Evolutionary conservation across 2,329 filamentous ascomycete genomes (phyloP).

Genomic region (Cercospora zeae-maydis): DNA sequence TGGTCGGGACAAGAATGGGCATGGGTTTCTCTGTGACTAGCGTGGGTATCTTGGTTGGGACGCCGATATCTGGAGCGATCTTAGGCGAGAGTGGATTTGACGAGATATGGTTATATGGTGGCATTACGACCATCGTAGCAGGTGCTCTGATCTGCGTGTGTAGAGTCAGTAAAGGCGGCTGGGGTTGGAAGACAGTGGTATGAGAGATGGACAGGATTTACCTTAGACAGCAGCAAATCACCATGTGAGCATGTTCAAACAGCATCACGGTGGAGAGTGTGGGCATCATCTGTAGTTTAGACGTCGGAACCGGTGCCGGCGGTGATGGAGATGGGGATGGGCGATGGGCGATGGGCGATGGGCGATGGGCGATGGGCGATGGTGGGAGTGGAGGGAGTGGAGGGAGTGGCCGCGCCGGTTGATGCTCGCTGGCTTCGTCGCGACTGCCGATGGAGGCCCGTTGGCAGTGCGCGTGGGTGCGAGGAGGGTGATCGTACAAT

Average conservation of each 20-base stretch:
- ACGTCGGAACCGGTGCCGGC: no score
- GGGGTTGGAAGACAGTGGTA: conserved; percentile 22
- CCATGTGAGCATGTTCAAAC: conserved; percentile 6
- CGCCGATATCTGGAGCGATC: conserved; percentile 57
- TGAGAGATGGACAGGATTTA: conserved; percentile 8
- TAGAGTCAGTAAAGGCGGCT: conserved; percentile 32
- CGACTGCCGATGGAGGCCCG: no score
- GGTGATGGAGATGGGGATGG: no score
- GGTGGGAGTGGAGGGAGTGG: not conserved
- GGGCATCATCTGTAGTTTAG: no score
- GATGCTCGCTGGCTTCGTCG: no score
- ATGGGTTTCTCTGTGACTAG: conserved; percentile 53
- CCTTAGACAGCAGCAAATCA: not conserved
- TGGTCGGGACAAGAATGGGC: conserved; percentile 53
- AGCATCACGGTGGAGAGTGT: not conserved
- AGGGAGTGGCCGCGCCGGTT: no score
- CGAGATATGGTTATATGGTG: conserved; percentile 46
- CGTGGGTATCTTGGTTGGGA: conserved; percentile 52
- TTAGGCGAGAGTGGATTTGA: conserved; percentile 44
- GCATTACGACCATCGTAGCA: conserved; percentile 32
- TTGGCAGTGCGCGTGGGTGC: not conserved
- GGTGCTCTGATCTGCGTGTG: conserved; percentile 24
- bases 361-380: not conserved
- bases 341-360: no score
- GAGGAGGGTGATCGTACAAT: not conserved